Base-by-base conservation (phyloP, 768 basidiomycete genomes). In the Tremella fuciformis region DNA sequence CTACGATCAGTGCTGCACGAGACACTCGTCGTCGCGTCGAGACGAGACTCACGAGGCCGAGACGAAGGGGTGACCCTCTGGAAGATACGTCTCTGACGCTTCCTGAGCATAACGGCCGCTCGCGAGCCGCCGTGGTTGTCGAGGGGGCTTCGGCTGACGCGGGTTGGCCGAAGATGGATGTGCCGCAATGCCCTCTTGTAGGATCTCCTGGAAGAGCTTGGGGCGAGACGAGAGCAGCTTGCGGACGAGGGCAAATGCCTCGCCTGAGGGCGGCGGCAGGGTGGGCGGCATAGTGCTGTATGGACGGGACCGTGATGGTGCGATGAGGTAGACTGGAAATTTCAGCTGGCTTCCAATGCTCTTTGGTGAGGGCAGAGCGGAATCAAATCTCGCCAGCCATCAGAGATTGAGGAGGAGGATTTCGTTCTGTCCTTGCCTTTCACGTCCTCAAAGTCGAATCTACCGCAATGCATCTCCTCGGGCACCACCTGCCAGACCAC, bases 401-500 rank as follows among this genome's bases (percentile, higher is more conserved):
- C 50, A 22, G 34, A 25, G 21, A 18, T 15, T 51, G 47, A 49
- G 21, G 25, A n/a, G 7, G 19, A 16, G 7, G 49, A 22, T 29
- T 50, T 22, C 49, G 49, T 29, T 18, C 49, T 8, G 22, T n/a
- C 16, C 49, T 50, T 8, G 21, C 49, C 8, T 22, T 48, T n/a
- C 9, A 63, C 48, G 18, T 55, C 11, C 40, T 57, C 60, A 16
- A 41, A 41, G n/a, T 55, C 57, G 42, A n/a, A 4, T 11, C 11
- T 6, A 34, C 25, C 61, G 60, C 26, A 18, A 76, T 96, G 66
- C 88, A 92, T 77, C 83, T 97, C 60, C 86, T 96, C 40, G 93
- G 93, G 41, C 84, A 87, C 21, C 84, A 86, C 62, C 78, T 97
- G 37, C 85, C 84, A 19, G 92, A 96, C 75, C 81, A 83, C 62